Conservation (phyloP, 345 rosid species). For the Laguncularia racemosa region DNA sequence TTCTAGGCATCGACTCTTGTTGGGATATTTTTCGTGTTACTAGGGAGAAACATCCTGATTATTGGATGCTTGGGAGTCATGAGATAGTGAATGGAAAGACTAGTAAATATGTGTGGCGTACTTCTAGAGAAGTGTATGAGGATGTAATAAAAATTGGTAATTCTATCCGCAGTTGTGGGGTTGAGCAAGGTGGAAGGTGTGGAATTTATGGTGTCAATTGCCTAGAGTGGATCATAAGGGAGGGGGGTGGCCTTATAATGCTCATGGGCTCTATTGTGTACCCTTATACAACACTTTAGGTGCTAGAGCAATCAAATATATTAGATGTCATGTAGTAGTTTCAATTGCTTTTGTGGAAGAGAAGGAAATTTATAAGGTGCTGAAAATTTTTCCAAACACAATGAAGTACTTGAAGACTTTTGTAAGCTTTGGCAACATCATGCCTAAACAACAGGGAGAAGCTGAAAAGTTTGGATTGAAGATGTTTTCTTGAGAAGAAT, state of each 20-base stretch:
- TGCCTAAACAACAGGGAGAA: conserved; percentile 52
- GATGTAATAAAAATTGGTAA: conserved; percentile 72
- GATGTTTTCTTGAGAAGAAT: conserved; percentile 79
- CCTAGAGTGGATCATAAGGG: conserved; percentile 89
- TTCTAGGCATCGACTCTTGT: conserved; percentile 68
- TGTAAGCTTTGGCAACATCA: conserved; percentile 87
- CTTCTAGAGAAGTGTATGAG: conserved; percentile 73
- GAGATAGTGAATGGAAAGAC: conserved; percentile 78
- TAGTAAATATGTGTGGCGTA: conserved; percentile 79
- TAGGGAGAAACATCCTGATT: conserved; percentile 67
- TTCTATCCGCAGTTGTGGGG: conserved; percentile 72
- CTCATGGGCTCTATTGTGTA: conserved; percentile 93
- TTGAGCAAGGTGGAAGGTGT: conserved; percentile 69
- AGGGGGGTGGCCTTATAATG: conserved; percentile 84
- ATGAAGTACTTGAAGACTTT: conserved; percentile 63
- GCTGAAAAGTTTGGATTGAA: conserved; percentile 49
- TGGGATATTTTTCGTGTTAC: conserved; percentile 89
- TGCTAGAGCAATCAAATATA: conserved; percentile 84
- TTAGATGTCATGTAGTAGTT: conserved; percentile 80
- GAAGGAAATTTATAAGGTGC: conserved; percentile 74
- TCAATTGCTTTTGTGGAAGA: conserved; percentile 85
- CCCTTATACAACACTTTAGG: conserved; percentile 95
- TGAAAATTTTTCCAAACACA: conserved; percentile 69
- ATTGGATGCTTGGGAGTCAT: conserved; percentile 79
- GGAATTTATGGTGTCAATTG: conserved; percentile 92